A percentile compares a stretch with the other conserved stretches of the same genome.
Conservation (phyloP, 1,284 basidiomycete genomes). For the Ganoderma leucocontextum region DNA sequence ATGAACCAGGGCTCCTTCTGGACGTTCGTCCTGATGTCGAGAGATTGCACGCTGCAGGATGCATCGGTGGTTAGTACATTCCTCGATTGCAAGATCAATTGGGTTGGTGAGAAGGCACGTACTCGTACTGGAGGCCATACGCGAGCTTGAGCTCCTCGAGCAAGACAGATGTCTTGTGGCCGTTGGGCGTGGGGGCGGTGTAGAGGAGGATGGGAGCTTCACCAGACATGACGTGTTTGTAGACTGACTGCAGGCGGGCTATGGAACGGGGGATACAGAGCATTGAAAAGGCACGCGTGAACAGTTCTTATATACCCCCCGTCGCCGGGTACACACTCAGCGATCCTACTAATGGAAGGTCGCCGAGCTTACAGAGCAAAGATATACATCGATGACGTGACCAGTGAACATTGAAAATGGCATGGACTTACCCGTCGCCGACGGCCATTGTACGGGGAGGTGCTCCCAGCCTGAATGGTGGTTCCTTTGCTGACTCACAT, state of each 20-base stretch:
- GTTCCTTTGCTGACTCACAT: background rate
- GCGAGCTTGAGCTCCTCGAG: conserved; percentile 44
- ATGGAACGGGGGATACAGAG: background rate
- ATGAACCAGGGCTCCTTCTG: conserved; percentile 66
- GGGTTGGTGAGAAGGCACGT: conserved; percentile 14
- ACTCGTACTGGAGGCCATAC: conserved; percentile 43
- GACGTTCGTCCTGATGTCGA: conserved; percentile 52
- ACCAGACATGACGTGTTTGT: conserved; percentile 27
- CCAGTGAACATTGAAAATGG: background rate
- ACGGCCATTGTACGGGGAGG: background rate
- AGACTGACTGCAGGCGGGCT: background rate
- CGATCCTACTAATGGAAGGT: background rate
- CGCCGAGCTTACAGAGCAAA: background rate
- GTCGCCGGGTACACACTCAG: background rate
- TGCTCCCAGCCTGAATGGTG: background rate
- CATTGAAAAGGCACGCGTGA: background rate
- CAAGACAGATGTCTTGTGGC: conserved; percentile 53
- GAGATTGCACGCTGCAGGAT: conserved; percentile 42
- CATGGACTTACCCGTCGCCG: background rate
- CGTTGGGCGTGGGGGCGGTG: conserved; percentile 72
- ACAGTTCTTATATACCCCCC: conserved; percentile 4
- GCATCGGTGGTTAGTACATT: background rate
- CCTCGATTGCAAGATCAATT: background rate
- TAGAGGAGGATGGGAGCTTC: conserved; percentile 67
- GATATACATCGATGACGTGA: conserved; percentile 1